A percentile compares a stretch with the other conserved stretches of the same genome.
These are phyloP conservation scores for Clathrospora elynae DNA, from an alignment of 2,329 filamentous ascomycete genomes.

Conservation along the genomic window DNA sequence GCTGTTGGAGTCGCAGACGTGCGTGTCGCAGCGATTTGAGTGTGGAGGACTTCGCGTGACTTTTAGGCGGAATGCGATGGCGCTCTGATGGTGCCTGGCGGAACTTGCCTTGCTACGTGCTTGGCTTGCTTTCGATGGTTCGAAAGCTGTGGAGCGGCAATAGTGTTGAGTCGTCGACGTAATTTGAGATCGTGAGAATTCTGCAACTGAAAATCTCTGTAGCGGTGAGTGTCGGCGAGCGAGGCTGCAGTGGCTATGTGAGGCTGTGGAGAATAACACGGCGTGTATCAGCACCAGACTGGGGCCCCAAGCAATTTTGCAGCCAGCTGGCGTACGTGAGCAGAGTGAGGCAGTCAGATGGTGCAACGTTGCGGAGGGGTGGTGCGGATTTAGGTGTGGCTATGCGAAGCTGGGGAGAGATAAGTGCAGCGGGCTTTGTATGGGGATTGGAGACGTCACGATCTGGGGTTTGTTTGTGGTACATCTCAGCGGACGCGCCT, in stretches of 20 bases:
- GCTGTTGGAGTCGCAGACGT: conserved; percentile 8
- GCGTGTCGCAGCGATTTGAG: conserved; percentile 11
- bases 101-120: conserved; percentile 17
- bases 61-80: conserved; percentile 13
- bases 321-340: conserved; percentile 16
- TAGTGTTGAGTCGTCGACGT: conserved; percentile 20
- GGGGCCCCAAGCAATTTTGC: conserved; percentile 16
- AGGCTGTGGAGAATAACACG: conserved; percentile 24
- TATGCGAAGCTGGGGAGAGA: conserved; percentile 16
- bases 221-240: conserved; percentile 33
- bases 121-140: conserved; percentile 9
- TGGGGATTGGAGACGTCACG: conserved; percentile 17
- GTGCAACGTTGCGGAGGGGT: conserved; percentile 17
- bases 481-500: conserved; percentile 2
- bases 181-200: conserved; percentile 22
- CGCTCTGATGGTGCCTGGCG: conserved; percentile 19
- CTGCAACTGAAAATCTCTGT: conserved; percentile 27
- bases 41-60: conserved; percentile 8
- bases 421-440: conserved; percentile 13
- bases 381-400: conserved; percentile 12
- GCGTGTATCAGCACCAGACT: conserved; percentile 15
- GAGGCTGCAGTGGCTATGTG: conserved; percentile 23
- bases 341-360: conserved; percentile 19
- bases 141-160: conserved; percentile 20
- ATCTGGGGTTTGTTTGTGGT: conserved; percentile 18